These are phyloP conservation scores for Lachnellula occidentalis DNA, from an alignment of 2,329 filamentous ascomycete genomes.

Conservation along the genomic window DNA sequence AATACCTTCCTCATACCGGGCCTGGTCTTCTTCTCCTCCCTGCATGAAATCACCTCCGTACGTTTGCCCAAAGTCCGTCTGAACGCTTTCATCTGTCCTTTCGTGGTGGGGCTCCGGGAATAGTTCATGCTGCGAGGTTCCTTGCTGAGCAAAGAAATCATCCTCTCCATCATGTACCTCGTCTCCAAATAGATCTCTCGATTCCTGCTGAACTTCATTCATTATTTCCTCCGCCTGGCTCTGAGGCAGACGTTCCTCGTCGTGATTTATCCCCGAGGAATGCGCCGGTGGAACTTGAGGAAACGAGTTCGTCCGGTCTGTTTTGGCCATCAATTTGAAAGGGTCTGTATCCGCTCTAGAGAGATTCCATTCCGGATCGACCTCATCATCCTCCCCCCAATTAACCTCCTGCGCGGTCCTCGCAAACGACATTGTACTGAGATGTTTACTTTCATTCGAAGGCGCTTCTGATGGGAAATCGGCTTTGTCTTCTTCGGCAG, in stretches of 20 bases:
- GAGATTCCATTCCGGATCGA: constrained; percentile 47
- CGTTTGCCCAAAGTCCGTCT: constrained; percentile 15
- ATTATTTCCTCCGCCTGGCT: constrained; percentile 51
- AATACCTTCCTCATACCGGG: constrained; percentile 64
- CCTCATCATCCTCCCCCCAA: constrained; percentile 53
- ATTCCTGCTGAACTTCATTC: constrained; percentile 42
- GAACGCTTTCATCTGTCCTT: constrained; percentile 1
- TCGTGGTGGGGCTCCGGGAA: background rate
- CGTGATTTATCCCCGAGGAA: constrained; percentile 22
- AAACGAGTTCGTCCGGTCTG: constrained; percentile 58
- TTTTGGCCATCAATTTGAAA: constrained; percentile 54
- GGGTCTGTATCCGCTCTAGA: constrained; percentile 49
- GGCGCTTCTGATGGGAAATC: constrained; percentile 22
- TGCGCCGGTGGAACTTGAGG: constrained; percentile 47
- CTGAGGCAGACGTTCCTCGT: constrained; percentile 39
- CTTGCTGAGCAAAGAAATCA: constrained; percentile 38
- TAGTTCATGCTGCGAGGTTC: constrained; percentile 21
- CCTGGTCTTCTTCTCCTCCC: constrained; percentile 40
- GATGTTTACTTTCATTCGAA: constrained; percentile 44
- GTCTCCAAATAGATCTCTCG: constrained; percentile 24
- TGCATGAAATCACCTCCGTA: constrained; percentile 26
- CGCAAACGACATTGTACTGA: constrained; percentile 58
- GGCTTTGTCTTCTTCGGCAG: constrained; percentile 12
- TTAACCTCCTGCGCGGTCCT: constrained; percentile 58
- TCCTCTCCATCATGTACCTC: constrained; percentile 40